A percentile compares a stretch with the other conserved stretches of the same genome.
phyloP scores from a whole-genome alignment of 345 rosid species.

The Brassica juncea region DNA sequence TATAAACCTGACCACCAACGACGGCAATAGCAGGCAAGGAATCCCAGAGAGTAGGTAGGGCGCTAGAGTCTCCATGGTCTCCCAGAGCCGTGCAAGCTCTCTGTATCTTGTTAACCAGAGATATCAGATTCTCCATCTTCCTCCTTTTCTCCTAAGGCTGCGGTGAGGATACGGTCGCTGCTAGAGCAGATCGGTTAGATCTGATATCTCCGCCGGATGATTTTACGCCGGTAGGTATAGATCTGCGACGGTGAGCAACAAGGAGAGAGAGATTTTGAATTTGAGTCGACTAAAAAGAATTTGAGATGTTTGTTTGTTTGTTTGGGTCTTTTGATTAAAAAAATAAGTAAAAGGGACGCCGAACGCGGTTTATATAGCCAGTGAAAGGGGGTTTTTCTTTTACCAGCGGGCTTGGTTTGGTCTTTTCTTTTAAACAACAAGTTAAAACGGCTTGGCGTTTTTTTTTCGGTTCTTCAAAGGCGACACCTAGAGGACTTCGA shows the following conservation, averaged over 20 bases:
- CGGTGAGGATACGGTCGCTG: neutral
- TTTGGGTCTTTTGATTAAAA: neutral
- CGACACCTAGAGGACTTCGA: neutral
- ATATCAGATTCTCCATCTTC: constrained; percentile 80
- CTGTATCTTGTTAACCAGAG: constrained; percentile 92
- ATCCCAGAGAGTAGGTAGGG: constrained; percentile 85
- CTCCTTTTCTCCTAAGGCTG: neutral
- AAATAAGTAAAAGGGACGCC: neutral
- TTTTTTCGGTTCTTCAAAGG: neutral
- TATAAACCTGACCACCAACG: constrained; percentile 97
- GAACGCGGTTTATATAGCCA: neutral
- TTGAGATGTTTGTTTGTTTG: neutral
- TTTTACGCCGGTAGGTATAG: neutral
- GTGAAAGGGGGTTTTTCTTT: neutral
- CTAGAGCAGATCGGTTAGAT: neutral
- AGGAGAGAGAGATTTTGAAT: neutral
- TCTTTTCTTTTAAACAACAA: neutral
- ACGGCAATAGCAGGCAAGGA: constrained; percentile 95
- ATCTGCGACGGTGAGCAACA: neutral
- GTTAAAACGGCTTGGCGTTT: neutral
- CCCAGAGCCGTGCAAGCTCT: constrained; percentile 99
- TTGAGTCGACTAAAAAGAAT: neutral
- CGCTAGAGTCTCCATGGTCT: constrained; percentile 81
- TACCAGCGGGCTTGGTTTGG: neutral
- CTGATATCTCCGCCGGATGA: neutral